Evolutionary conservation across 306 rosid genomes (phyloP), one percentile per base, ranked within the genome.

Genomic region (Potentilla sterilis): DNA sequence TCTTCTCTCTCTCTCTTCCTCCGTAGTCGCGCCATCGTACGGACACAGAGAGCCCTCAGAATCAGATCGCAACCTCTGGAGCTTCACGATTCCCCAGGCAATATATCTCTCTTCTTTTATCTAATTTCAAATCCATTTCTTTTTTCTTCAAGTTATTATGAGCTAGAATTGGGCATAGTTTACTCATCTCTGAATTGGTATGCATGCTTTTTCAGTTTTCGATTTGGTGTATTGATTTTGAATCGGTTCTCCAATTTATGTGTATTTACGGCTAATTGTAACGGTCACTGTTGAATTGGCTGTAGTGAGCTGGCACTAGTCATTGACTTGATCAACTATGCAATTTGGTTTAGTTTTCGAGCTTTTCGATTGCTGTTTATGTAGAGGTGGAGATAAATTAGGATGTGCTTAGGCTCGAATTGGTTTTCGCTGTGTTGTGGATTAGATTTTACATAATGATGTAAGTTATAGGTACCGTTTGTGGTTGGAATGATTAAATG

Each of bases 61-160:
- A n/a, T 44, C 83, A 67, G 83, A 79, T 79, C 82, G 69, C 70
- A 59, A 67, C 69, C 74, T 79, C 69, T 16, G 9, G 9, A 32
- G 21, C 46, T 73, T 79, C 49, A 7, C 70, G 24, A 11, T 34
- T 68, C 61, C 49, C 79, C 41, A 67, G 79, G 83, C 67, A 68
- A 67, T 69, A 22, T 2, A 10, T 28, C 34, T 54, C 5, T 5
- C 11, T 48, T 44, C 0, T 34, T 32, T 9, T 54, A 21, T 54
- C 15, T 13, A 57, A 43, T 14, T 21, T 38, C 24, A 22, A 67
- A 24, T 66, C 67, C 57, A 9, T 6, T 4, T 18, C 7, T 44
- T 9, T 61, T 5, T 24, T 52, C 22, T 74, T 68, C 28, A 44
- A 54, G 1, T 41, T 19, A 2, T 24, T 32, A 46, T 35, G 69